Conservation (phyloP, 257 asterid genomes). For the Oldenlandia corymbosa region DNA sequence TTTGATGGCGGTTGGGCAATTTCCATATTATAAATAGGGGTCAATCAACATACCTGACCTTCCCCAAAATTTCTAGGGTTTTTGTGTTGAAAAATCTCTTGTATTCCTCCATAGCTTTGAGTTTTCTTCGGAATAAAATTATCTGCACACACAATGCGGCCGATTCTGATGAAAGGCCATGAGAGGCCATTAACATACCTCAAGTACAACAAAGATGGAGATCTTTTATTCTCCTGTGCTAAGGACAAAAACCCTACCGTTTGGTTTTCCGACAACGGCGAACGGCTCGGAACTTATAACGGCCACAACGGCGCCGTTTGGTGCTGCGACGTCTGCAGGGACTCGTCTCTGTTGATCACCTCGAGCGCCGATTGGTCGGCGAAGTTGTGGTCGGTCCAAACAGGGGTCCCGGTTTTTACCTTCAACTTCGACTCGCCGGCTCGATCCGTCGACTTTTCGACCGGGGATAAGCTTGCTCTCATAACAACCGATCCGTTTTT, state of each 20-base stretch:
- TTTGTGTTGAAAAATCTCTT: no score
- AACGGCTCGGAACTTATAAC: conserved; percentile 85
- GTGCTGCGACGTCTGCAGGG: conserved; percentile 88
- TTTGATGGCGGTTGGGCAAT: no score
- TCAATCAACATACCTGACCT: no score
- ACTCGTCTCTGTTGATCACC: conserved; percentile 71
- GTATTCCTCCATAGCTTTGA: no score
- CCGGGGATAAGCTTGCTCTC: conserved; percentile 78
- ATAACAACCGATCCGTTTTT: conserved; percentile 85
- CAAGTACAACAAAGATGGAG: conserved; percentile 80
- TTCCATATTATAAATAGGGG: no score
- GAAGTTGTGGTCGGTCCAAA: conserved; percentile 68
- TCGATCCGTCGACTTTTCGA: conserved; percentile 68
- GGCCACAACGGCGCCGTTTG: conserved; percentile 98
- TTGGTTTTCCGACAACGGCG: conserved; percentile 92
- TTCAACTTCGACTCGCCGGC: conserved; percentile 76
- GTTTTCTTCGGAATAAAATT: not conserved
- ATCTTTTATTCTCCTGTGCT: conserved; percentile 83
- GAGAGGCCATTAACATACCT: conserved; percentile 90
- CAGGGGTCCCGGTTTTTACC: conserved; percentile 57
- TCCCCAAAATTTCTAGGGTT: no score
- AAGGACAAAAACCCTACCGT: conserved; percentile 86
- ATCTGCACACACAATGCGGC: conserved; percentile 69
- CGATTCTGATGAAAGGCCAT: no score
- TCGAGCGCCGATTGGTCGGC: conserved; percentile 92